phyloP scores from a whole-genome alignment of 129 eudicot species.

The Artemisia annua region DNA sequence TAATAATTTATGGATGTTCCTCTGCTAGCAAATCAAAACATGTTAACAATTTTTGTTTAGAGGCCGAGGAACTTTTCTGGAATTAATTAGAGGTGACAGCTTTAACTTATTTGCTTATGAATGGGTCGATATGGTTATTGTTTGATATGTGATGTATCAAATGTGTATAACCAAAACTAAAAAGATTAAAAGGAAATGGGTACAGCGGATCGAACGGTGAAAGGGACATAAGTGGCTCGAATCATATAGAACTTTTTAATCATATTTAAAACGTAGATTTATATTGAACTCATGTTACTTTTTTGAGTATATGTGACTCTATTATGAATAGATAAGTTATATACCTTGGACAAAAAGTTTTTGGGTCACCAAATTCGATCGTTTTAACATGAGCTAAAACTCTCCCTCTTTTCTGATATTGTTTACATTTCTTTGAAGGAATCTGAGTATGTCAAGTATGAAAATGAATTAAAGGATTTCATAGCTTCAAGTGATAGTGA shows the following conservation, averaged over 20 bases:
- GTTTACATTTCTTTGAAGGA: conserved; percentile 44
- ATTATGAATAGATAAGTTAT: too few relatives aligned
- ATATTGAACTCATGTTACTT: too few relatives aligned
- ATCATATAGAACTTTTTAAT: too few relatives aligned
- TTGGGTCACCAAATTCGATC: too few relatives aligned
- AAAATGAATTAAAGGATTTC: conserved; percentile 63
- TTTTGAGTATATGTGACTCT: too few relatives aligned
- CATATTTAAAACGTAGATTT: too few relatives aligned
- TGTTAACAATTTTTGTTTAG: not conserved
- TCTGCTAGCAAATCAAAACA: not conserved
- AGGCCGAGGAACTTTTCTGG: not conserved
- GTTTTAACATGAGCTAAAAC: not conserved
- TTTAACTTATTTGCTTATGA: not conserved
- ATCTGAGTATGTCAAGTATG: conserved; percentile 45
- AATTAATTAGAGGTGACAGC: not conserved
- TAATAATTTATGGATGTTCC: not conserved
- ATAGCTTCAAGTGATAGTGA: conserved; percentile 92
- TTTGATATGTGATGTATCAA: not conserved
- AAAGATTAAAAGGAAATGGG: too few relatives aligned
- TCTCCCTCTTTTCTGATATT: conserved; percentile 1
- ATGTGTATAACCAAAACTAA: not conserved
- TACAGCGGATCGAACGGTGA: too few relatives aligned
- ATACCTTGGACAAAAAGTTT: too few relatives aligned
- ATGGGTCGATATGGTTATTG: not conserved
- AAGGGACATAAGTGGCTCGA: too few relatives aligned